Base-by-base conservation (phyloP, 495 filamentous ascomycete species). In the Tuber borchii region DNA sequence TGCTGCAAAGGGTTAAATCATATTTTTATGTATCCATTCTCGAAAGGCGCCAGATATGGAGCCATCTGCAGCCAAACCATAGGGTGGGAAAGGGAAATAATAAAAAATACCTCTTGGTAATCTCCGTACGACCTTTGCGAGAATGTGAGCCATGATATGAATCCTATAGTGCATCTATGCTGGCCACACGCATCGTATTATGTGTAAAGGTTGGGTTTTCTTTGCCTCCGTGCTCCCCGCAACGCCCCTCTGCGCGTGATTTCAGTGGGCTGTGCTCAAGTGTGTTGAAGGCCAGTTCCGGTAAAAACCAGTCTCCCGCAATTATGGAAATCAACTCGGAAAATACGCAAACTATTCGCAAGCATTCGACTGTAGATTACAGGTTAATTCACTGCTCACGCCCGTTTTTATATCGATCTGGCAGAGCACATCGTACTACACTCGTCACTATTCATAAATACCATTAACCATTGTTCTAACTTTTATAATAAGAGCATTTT, bases 1-100 rank as follows among this genome's bases (percentile, higher is more conserved):
- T 83, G 95, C 95, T 82, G 95, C 95, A 73, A 97, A 97, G 87
- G 86, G 86, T 80, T 97, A 87, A 75, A 19, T 42, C 34, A 51
- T 71, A 26, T 44, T 34, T 65, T 31, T 17, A 34, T 2, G 26
- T 17, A 17, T 34, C 34, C 6, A 14, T 34, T 34, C 56, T 19
- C 4, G 3, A 26, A 34, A 34, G 56, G 26, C 26, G 12, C 26
- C 26, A 34, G 56, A 34, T 65, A 65, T 65, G 14, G 14, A 26
- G 14, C 14, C 14, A 65, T 34, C 56, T 17, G 56, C 14, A 7
- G 56, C 14, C 56, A 2, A 19, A 4, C 26, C 26, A 34, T 65
- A 6, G 56, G 26, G 56, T 34, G 17, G 31, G 17, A 65, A 14
- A 65, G 26, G 56, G 26, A 26, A 65, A 31, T 65, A 34, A 34